Percentiles rank a stretch among this genome's conserved stretches.
phyloP scores from a whole-genome alignment of 805 yeast genomes.

The Starmerella gropengiesseri region DNA sequence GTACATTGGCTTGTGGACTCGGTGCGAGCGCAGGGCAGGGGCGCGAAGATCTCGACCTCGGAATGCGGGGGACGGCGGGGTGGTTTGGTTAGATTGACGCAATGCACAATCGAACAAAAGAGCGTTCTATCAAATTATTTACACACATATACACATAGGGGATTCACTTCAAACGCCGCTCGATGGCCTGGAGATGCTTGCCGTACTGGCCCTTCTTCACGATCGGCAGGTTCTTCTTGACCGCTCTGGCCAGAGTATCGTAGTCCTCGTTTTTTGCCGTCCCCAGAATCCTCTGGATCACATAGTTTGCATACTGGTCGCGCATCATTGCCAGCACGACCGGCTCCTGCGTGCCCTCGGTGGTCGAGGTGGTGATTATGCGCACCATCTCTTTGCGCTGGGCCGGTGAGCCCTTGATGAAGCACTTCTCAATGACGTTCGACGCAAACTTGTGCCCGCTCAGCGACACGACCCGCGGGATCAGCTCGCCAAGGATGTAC shows the following conservation, averaged over 20 bases:
- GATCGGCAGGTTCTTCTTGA: conserved; percentile 67
- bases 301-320: conserved; percentile 96
- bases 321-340: conserved; percentile 88
- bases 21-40: neutral
- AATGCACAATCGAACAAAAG: neutral
- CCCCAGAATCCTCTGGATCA: conserved; percentile 86
- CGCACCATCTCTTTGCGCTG: conserved; percentile 56
- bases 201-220: conserved; percentile 62
- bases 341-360: conserved; percentile 23
- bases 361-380: conserved; percentile 37
- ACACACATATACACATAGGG: neutral
- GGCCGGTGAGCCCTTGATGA: conserved; percentile 52
- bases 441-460: conserved; percentile 97
- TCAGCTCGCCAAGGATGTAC: conserved; percentile 54
- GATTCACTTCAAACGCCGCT: conserved; percentile 35
- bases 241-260: conserved; percentile 56
- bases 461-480: conserved; percentile 61
- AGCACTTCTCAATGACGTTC: conserved; percentile 91
- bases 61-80: neutral
- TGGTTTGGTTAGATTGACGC: neutral
- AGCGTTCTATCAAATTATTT: conserved; percentile 1
- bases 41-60: neutral
- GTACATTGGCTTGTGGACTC: conserved; percentile 11
- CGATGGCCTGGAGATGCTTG: conserved; percentile 74
- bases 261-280: conserved; percentile 62